Evolutionary conservation across 2,329 filamentous ascomycete species (phyloP), one percentile per base, ranked within the genome.

Genomic region (Hysterium pulicare): DNA sequence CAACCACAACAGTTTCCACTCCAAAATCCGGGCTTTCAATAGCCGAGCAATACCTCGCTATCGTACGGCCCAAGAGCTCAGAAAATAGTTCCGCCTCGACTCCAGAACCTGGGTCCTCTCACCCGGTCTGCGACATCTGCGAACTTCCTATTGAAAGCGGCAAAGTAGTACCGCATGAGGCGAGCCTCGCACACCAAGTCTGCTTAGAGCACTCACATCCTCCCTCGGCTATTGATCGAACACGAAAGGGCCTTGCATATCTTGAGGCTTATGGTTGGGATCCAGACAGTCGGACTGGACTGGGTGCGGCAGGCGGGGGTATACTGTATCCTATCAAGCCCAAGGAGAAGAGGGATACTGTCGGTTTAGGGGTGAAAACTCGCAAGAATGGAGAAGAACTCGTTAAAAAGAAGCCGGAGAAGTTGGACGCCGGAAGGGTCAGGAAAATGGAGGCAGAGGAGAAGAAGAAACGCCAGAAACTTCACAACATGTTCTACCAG

Each of bases 251-350:
- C 0, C 69, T 90, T 5, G 71, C 77, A 4, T 79, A 85, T 21
- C 74, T 90, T 23, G 72, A 79, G 40, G 73, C 78, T 0, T 77
- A 85, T 45, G 86, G 86, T 21, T 90, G 85, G 81, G 83, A 90
- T 53, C 84, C 86, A 0, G 86, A 90, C 64, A 73, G 80, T 21
- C 73, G 88, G 2, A 66, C 71, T 13, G 90, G 90, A 0, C 73
- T 96, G 0, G 90, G 90, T 0, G 77, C 77, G 8, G 68, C 71
- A 2, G 83, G 86, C 1, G 69, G 76, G 55, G 90, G 90, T 3
- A 83, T 88, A 46, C 74, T 84, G 31, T 83, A 82, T 50, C 90
- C 90, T 1, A 74, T 96, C 48, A 89, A 89, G 60, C 71, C 79
- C 1, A 77, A 75, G 45, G 71, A 77, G 41, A 95, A 95, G 67